A percentile compares a stretch with the other conserved stretches of the same genome.
phyloP scores from a whole-genome alignment of 805 yeast genomes.

The Zygosaccharomyces gambellarensis region DNA sequence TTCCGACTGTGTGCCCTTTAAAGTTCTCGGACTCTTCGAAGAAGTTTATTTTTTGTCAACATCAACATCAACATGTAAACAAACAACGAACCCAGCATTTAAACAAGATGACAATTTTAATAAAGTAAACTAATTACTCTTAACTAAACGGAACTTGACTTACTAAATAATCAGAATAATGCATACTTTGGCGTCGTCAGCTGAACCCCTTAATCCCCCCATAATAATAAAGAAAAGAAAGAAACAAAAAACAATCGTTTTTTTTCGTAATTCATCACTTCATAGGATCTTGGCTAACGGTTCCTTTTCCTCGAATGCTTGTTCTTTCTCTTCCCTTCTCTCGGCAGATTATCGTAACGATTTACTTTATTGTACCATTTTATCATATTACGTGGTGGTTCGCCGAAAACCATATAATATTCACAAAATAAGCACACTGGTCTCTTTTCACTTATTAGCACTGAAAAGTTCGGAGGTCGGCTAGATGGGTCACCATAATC shows the following conservation, averaged over 20 bases:
- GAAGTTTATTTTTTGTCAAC: not conserved
- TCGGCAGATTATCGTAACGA: slow-evolving; percentile 25
- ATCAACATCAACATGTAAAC: slow-evolving; percentile 5
- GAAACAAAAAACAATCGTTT: not conserved
- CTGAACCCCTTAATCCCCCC: not conserved
- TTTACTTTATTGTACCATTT: slow-evolving; percentile 42
- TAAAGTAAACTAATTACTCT: not conserved
- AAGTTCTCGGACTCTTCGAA: not conserved
- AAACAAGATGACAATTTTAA: not conserved
- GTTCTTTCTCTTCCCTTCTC: slow-evolving; percentile 8
- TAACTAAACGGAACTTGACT: not conserved
- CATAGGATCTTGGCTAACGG: slow-evolving; percentile 6
- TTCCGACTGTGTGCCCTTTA: not conserved
- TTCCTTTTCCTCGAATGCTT: slow-evolving; percentile 20
- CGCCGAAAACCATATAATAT: slow-evolving; percentile 48
- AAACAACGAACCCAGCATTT: slow-evolving; percentile 4
- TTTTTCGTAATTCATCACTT: not conserved
- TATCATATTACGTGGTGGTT: slow-evolving; percentile 46
- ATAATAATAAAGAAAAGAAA: not conserved
- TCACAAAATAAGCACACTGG: slow-evolving; percentile 48
- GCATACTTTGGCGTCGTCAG: not conserved
- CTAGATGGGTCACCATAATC: slow-evolving; percentile 13
- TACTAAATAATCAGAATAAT: not conserved
- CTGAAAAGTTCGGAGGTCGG: slow-evolving; percentile 25
- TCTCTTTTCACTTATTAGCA: slow-evolving; percentile 18